Evolutionary conservation across 441 rosid species (phyloP), one percentile per base, ranked within the genome.

Genomic region (Pelargonium australe): DNA sequence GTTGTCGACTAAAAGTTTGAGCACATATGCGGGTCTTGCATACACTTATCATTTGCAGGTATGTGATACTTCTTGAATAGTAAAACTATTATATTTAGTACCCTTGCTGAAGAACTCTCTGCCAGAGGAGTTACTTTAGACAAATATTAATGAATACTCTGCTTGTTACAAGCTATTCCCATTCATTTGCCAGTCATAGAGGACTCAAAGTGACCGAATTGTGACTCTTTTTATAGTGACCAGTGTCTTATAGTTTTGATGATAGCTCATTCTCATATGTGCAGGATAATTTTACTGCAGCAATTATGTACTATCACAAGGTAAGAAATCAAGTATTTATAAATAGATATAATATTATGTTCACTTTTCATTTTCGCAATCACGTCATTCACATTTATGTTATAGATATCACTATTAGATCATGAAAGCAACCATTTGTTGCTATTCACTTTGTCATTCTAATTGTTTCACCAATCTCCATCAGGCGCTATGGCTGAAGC

Each of bases 11-110:
- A 83, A 80, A 81, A 91, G 96, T 73, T 80, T 88, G 81, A 88
- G 96, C 80, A 94, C 99, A 53, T 89, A 88, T 76, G 87, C 96
- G 0, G 99, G 99, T 73, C 90, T 94, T 74, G 97, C 97, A 13
- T 91, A 88, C 80, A 87, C 96, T 34, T 89, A 85, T 67, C 96
- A 89, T 81, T 75, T 94, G 82, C 95, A 85, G 97, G 98, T 93
- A 82, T 66, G 20, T 20, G 19, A 55, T 5, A 19, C 7, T n/a
- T 16, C 16, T 3, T 5, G 6, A 5, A 4, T n/a, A 55, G 16
- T 55, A 14, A 19, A 14, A 5, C 61, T n/a, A 16, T 20, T 7
- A 55, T 55, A 16, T 55, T 37, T 37, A 14, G 7, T 31, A 31
- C 37, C 37, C 37, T 31, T 31, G 37, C 37, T 31, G 37, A 31